These are phyloP conservation scores for Salvia miltiorrhiza DNA, from an alignment of 257 asterid species.

Conservation along the genomic window DNA sequence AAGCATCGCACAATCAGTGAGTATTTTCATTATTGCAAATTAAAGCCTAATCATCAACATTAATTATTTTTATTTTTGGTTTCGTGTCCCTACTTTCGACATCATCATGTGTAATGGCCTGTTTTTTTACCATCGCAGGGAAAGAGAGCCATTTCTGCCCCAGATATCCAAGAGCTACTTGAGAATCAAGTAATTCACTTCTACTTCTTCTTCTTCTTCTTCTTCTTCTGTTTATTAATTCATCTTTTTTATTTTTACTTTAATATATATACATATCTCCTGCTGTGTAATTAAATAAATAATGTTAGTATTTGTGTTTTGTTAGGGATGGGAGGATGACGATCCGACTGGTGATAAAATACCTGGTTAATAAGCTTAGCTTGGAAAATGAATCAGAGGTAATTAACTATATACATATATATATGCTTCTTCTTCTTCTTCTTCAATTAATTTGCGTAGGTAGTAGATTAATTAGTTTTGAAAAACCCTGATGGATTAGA, in stretches of 20 bases:
- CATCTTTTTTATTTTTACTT: background rate
- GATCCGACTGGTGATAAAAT: conserved; percentile 72
- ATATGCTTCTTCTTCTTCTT: no score
- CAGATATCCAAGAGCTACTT: conserved; percentile 90
- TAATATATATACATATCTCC: no score
- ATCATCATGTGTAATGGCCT: conserved; percentile 13
- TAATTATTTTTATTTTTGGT: background rate
- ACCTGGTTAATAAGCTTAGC: conserved; percentile 77
- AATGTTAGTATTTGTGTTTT: background rate
- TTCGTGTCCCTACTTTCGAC: conserved; percentile 6
- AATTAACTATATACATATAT: no score
- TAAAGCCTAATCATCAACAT: background rate
- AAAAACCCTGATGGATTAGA: no score
- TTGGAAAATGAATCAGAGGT: conserved; percentile 94
- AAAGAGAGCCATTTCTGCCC: conserved; percentile 75
- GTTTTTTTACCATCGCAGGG: conserved; percentile 40
- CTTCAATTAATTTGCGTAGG: no score
- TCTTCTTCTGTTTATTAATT: background rate
- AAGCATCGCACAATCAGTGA: conserved; percentile 76
- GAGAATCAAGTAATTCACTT: conserved; percentile 71
- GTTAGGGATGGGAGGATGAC: conserved; percentile 95
- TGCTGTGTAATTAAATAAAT: no score
- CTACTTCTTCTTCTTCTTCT: background rate
- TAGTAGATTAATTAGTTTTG: no score
- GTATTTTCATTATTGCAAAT: conserved; percentile 8